Conservation (phyloP, 2,329 filamentous ascomycete species). For the Scedosporium minutisporum region DNA sequence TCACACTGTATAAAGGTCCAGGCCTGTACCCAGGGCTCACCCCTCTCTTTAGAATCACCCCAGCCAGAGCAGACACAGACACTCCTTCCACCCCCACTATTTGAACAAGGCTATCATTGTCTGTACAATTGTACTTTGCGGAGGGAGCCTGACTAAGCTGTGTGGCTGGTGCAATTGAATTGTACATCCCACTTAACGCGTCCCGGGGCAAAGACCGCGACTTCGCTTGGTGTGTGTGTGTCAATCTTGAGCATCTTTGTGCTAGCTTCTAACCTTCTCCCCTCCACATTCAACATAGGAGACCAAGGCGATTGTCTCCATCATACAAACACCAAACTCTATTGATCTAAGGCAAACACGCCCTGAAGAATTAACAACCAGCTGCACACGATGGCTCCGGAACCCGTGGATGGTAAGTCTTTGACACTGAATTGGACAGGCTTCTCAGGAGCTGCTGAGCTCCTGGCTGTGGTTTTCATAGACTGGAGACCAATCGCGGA, state of each 20-base stretch:
- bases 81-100: no score
- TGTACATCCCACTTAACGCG: constrained; percentile 6
- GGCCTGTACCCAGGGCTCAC: no score
- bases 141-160: background rate
- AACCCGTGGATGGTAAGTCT: constrained; percentile 2
- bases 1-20: background rate
- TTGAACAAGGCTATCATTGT: background rate
- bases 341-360: background rate
- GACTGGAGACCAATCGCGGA: no score
- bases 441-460: background rate
- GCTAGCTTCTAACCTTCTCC: background rate
- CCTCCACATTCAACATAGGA: background rate
- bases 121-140: background rate
- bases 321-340: background rate
- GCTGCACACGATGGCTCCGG: background rate
- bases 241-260: background rate
- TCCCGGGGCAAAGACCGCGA: background rate
- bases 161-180: background rate
- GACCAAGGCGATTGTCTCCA: background rate
- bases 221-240: background rate
- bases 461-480: no score
- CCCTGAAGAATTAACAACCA: background rate
- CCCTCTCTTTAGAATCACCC: background rate
- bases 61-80: background rate
- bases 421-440: background rate